Base-by-base conservation (phyloP, 2,329 filamentous ascomycete species). In the Chalara sp. region DNA sequence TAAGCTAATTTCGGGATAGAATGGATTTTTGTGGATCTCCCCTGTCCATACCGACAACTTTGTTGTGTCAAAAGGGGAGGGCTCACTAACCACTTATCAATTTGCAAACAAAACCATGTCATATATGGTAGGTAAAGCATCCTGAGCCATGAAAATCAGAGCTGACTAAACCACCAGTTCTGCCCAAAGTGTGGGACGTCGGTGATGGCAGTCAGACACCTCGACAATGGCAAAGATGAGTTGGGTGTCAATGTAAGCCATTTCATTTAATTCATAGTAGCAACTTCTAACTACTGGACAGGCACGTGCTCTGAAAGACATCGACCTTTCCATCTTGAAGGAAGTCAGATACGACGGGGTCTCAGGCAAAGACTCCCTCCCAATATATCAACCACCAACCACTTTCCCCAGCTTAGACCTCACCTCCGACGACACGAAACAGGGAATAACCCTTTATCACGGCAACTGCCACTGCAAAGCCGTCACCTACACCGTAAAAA, bases 401-500 rank as follows among this genome's bases (percentile, higher is more conserved):
- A 10, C 35, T 4, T 37, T 37, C n/a, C 35, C 35, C 4, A 10
- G 8, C 8, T n/a, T 37, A 2, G 35, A 8, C 2, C n/a, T 37
- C 8, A 37, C 35, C n/a, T 37, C 35, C 10, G 28, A 11, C 28
- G 43, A 45, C n/a, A 32, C 32, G 12, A 30, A 45, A 3, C 21
- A 30, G 3, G 43, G 43, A 2, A 2, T 45, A 30, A 32, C 7
- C 13, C 8, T 31, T 8, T 45, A 45, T 32, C 13, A 45, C 12
- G 43, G 43, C 8, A 32, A 30, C 13, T 45, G 43, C 13, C 43
- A 45, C 30, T 45, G 43, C 13, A 30, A 30, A 11, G 12, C 28
- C 30, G 43, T 45, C 28, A 31, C 47, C 33, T 59, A 52, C 46
- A 48, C 49, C 3, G 48, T 60, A 40, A 41, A 40, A n/a, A 42